These are phyloP conservation scores for Cyclocybe aegerita DNA, from an alignment of 768 basidiomycete genomes.

Conservation along the genomic window DNA sequence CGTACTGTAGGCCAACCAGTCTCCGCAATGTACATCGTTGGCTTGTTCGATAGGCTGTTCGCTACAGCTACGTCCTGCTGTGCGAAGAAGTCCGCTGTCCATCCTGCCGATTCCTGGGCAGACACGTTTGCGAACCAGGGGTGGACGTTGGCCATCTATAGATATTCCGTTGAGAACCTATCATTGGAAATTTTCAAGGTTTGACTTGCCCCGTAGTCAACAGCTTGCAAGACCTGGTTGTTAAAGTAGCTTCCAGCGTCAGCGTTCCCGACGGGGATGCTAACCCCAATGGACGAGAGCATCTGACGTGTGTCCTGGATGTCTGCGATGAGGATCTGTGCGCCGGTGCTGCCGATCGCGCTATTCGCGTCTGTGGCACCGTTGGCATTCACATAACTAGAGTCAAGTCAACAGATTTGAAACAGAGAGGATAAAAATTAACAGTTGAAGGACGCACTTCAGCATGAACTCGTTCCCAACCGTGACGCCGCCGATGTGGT, in stretches of 20 bases:
- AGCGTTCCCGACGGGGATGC: conserved; percentile 72
- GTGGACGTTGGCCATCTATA: conserved; percentile 85
- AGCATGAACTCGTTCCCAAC: conserved; percentile 94
- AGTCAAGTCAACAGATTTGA: not conserved
- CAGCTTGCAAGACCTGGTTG: conserved; percentile 54
- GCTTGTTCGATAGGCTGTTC: conserved; percentile 59
- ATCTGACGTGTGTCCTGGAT: conserved; percentile 66
- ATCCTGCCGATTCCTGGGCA: conserved; percentile 65
- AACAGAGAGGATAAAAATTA: not conserved
- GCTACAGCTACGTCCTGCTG: conserved; percentile 62
- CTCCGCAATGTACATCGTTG: conserved; percentile 90
- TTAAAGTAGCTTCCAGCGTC: conserved; percentile 91
- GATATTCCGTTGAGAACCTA: not conserved
- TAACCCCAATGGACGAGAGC: conserved; percentile 54
- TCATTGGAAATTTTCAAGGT: not conserved
- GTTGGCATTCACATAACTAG: conserved; percentile 57
- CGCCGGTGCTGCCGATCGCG: conserved; percentile 59
- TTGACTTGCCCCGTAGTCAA: conserved; percentile 67
- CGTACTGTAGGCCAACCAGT: conserved; percentile 52
- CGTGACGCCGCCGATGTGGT: conserved; percentile 75
- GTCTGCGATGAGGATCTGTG: conserved; percentile 57
- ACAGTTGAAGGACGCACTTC: conserved; percentile 44
- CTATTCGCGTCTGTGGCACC: conserved; percentile 56
- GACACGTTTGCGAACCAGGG: conserved; percentile 90
- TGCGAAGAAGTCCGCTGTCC: conserved; percentile 83